Base-by-base conservation (phyloP, 1,284 basidiomycete genomes). In the Naganishia liquefaciens region DNA sequence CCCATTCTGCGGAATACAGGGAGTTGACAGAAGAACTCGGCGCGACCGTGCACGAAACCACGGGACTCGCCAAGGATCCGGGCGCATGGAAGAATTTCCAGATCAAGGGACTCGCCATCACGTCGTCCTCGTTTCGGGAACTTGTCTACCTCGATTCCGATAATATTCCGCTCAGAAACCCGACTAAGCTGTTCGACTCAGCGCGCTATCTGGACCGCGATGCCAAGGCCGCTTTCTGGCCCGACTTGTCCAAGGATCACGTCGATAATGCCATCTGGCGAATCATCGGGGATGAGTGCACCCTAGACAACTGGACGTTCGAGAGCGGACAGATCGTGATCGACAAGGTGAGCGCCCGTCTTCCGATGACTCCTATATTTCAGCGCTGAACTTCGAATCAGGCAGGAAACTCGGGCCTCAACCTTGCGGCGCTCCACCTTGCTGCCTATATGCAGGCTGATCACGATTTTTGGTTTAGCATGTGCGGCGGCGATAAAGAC, bases 261-360 rank as follows among this genome's bases (percentile, higher is more conserved):
- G 76, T 80, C 5, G 72, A 79, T 55, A 83, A 83, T 65, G 79
- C 81, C 15, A 77, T 83, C 62, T 83, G 80, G 79, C 73, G 81
- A n/a, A 50, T 81, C 37, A 68, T 82, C 7, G 79, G 80, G 27
- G 73, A 79, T n/a, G 68, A 72, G 19, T 83, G 82, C 67, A 67
- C 71, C 13, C 72, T 80, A 6, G 67, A 74, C 42, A 57, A 74
- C 30, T 79, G 72, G 70, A 75, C 75, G 0, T 76, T 79, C 52
- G 77, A 73, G 70, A 79, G 69, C 71, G 81, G 80, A 46, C 80
- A 81, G 70, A 79, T 83, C 25, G 72, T 83, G 33, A 72, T 82
- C 46, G 76, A 80, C 70, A 82, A 82, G 70, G 65, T 67, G 49
- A 25, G 65, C 23, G 4, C 3, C 39, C 4, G 21, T 5, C 25